Conservation (phyloP, 352 stramenopile genomes). For the Pythium aristosporum region DNA sequence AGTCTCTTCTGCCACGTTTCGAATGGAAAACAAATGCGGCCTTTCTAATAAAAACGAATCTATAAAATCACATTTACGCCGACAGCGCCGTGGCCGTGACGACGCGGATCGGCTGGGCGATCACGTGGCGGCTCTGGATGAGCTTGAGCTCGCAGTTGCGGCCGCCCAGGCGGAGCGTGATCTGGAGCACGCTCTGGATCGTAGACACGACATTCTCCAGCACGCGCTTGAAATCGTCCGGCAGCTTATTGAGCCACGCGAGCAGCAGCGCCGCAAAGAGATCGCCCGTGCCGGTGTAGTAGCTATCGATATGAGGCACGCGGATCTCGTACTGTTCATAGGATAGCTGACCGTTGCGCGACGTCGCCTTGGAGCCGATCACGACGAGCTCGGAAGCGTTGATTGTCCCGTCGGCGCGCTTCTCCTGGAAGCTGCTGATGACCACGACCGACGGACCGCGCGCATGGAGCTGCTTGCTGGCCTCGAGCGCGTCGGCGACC, state of each 20-base stretch:
- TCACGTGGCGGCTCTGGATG: slow-evolving; percentile 76
- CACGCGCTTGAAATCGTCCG: slow-evolving; percentile 58
- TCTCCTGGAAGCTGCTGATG: slow-evolving; percentile 78
- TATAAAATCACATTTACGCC: neutral
- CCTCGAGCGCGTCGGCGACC: slow-evolving; percentile 58
- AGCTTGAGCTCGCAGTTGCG: slow-evolving; percentile 82
- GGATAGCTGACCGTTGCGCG: slow-evolving; percentile 1
- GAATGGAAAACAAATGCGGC: neutral
- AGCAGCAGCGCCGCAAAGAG: slow-evolving; percentile 82
- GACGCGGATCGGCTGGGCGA: slow-evolving; percentile 50
- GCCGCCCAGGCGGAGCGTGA: slow-evolving; percentile 57
- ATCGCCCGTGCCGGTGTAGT: slow-evolving; percentile 84
- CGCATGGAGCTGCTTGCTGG: slow-evolving; percentile 77
- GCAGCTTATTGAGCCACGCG: slow-evolving; percentile 69
- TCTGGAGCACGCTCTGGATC: slow-evolving; percentile 77
- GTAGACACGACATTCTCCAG: slow-evolving; percentile 80
- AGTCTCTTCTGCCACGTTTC: neutral
- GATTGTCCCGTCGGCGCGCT: slow-evolving; percentile 17
- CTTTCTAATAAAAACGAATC: neutral
- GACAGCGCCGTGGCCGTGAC: slow-evolving; percentile 48
- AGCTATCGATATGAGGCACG: slow-evolving; percentile 76
- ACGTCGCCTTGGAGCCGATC: slow-evolving; percentile 50
- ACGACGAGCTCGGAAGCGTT: slow-evolving; percentile 54
- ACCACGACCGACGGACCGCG: slow-evolving; percentile 75
- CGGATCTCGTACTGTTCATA: slow-evolving; percentile 81